These are phyloP conservation scores for Candida sonorensis DNA, from an alignment of 805 yeast species.

Conservation along the genomic window DNA sequence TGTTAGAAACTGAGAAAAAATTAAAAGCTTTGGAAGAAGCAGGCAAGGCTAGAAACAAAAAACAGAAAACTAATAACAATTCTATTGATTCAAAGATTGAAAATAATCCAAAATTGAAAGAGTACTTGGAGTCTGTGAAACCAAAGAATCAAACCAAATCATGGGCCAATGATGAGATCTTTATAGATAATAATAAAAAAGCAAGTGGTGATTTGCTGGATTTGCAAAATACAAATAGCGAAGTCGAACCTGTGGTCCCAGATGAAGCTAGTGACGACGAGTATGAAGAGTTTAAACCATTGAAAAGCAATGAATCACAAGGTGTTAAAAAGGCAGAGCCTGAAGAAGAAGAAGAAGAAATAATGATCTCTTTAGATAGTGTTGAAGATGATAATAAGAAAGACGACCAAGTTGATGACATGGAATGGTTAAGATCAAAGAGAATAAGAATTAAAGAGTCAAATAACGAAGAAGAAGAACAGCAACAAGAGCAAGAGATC, in stretches of 20 bases:
- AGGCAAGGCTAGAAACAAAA: conserved; percentile 32
- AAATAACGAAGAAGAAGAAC: conserved; percentile 18
- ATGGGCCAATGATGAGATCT: conserved; percentile 62
- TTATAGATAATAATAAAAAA: conserved; percentile 37
- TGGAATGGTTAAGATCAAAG: conserved; percentile 81
- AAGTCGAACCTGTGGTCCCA: conserved; percentile 15
- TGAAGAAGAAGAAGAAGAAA: conserved; percentile 46
- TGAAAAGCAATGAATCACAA: conserved; percentile 11
- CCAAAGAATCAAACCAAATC: conserved; percentile 65
- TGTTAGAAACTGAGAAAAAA: conserved; percentile 43
- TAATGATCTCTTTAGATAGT: conserved; percentile 32
- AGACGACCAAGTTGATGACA: conserved; percentile 41
- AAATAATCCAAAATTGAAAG: conserved; percentile 62
- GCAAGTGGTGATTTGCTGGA: conserved; percentile 28
- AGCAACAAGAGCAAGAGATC: conserved; percentile 1
- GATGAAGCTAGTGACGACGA: conserved; percentile 47
- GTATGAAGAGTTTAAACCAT: conserved; percentile 35
- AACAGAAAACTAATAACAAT: conserved; percentile 30
- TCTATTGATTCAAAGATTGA: conserved; percentile 55
- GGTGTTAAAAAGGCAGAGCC: too few species aligned
- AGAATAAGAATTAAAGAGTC: conserved; percentile 63
- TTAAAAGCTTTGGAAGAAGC: conserved; percentile 43
- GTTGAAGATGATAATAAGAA: conserved; percentile 10
- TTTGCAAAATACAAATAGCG: too few species aligned
- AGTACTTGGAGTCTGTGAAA: conserved; percentile 77